These are phyloP conservation scores for Phytophthora crassamura DNA, from an alignment of 352 stramenopile species.

Conservation along the genomic window DNA sequence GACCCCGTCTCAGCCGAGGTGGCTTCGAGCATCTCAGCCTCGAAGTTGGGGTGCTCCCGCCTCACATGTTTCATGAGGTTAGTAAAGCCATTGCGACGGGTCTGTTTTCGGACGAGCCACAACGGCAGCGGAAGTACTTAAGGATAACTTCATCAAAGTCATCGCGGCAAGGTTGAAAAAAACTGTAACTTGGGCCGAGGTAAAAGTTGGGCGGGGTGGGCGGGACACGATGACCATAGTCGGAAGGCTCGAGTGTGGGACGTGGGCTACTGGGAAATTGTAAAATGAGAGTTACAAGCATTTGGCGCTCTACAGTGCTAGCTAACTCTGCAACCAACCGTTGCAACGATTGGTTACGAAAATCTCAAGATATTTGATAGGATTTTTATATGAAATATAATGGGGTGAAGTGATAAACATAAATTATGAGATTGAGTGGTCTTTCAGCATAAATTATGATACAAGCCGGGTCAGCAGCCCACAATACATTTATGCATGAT, in stretches of 20 bases:
- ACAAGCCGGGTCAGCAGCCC: no score
- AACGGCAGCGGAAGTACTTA: conserved; percentile 23
- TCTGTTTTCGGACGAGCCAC: conserved; percentile 17
- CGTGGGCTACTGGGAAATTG: neutral
- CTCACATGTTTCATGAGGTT: no score
- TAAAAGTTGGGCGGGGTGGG: conserved; percentile 4
- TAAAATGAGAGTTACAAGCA: conserved; percentile 1
- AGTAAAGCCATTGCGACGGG: conserved; percentile 1
- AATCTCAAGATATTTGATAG: no score
- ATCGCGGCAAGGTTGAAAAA: conserved; percentile 15
- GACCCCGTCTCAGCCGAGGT: no score
- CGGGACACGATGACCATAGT: conserved; percentile 7
- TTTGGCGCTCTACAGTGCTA: no score
- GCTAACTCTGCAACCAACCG: no score
- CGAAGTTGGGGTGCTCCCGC: no score
- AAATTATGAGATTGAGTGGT: conserved; percentile 1
- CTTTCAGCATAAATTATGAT: conserved; percentile 11
- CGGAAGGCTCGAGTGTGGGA: neutral
- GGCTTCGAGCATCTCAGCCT: no score
- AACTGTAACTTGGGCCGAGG: conserved; percentile 5
- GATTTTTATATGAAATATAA: no score
- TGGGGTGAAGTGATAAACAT: no score
- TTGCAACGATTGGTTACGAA: conserved; percentile 5
- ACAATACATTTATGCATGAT: no score
- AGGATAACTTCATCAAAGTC: conserved; percentile 16